Evolutionary conservation across 495 filamentous ascomycete genomes (phyloP).

Genomic region (Penicillium antarcticum): DNA sequence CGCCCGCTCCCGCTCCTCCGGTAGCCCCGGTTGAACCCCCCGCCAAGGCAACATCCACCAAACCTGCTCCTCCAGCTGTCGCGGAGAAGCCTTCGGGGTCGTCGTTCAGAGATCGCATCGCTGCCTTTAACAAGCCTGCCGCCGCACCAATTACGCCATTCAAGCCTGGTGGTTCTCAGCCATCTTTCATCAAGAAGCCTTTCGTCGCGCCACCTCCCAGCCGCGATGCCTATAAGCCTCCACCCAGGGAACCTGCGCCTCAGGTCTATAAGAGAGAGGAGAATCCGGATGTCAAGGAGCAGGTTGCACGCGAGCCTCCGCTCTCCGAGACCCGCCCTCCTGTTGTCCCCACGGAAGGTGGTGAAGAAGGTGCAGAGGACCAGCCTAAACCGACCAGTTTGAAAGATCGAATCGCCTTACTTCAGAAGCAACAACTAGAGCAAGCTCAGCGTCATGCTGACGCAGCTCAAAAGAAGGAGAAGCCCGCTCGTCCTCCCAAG

Average conservation of each 20-base stretch:
- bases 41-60: slow-evolving; percentile 36
- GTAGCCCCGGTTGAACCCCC: slow-evolving; percentile 37
- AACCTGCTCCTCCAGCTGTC: slow-evolving; percentile 58
- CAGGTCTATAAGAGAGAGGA: slow-evolving; percentile 87
- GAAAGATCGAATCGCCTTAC: slow-evolving; percentile 88
- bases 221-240: slow-evolving; percentile 85
- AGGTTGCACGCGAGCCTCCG: slow-evolving; percentile 40
- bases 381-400: slow-evolving; percentile 86
- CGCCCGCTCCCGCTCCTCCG: slow-evolving; percentile 18
- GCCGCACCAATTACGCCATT: slow-evolving; percentile 83
- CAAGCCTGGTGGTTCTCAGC: slow-evolving; percentile 65
- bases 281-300: slow-evolving; percentile 75
- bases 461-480: slow-evolving; percentile 78
- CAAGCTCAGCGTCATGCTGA: slow-evolving; percentile 79
- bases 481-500: slow-evolving; percentile 76
- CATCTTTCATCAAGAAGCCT: slow-evolving; percentile 92
- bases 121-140: slow-evolving; percentile 90
- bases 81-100: slow-evolving; percentile 71
- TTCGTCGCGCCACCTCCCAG: slow-evolving; percentile 95
- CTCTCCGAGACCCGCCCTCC: slow-evolving; percentile 53
- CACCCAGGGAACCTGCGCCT: slow-evolving; percentile 60
- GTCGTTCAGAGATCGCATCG: slow-evolving; percentile 92
- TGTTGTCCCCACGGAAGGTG: slow-evolving; percentile 45
- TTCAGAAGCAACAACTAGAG: slow-evolving; percentile 92
- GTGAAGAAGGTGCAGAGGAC: slow-evolving; percentile 60